Percentiles rank a stretch among this genome's conserved stretches.
Evolutionary conservation across 108 stramenopile genomes (phyloP).

Genomic region (Stephanodiscus minutulus): DNA sequence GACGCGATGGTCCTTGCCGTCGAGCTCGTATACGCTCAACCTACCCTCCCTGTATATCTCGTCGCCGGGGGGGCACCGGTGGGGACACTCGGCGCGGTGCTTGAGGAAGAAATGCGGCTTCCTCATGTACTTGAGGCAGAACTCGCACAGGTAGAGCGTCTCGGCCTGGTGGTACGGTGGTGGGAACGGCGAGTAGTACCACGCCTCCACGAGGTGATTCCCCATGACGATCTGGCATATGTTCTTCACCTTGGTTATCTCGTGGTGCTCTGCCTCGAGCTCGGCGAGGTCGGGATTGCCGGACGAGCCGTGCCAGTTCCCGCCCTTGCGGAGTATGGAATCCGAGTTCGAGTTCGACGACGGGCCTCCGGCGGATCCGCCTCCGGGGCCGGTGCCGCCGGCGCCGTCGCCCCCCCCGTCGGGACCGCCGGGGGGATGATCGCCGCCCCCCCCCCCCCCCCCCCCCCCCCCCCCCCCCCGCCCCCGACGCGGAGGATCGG

Average conservation of each 20-base stretch:
- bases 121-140: conserved; percentile 93
- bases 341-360: conserved; percentile 6
- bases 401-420: neutral
- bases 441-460: neutral
- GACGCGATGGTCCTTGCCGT: conserved; percentile 92
- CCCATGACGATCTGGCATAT: conserved; percentile 94
- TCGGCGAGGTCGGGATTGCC: conserved; percentile 66
- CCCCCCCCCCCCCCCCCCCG: conserved; percentile 9
- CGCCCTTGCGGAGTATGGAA: conserved; percentile 47
- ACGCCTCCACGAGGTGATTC: conserved; percentile 74
- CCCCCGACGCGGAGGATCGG: too few species aligned
- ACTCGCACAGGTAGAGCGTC: conserved; percentile 96
- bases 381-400: neutral
- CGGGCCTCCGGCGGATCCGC: too few species aligned
- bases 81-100: conserved; percentile 67
- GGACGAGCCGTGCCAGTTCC: conserved; percentile 70
- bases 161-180: conserved; percentile 75
- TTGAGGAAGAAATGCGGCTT: conserved; percentile 74
- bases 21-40: conserved; percentile 91
- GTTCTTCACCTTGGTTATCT: conserved; percentile 99
- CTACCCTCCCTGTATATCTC: conserved; percentile 91
- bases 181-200: conserved; percentile 99
- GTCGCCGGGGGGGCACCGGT: conserved; percentile 90
- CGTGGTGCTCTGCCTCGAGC: conserved; percentile 96
- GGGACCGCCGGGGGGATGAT: too few species aligned